phyloP scores from a whole-genome alignment of 1,139 yeast species.

The Eremothecium gossypii region DNA sequence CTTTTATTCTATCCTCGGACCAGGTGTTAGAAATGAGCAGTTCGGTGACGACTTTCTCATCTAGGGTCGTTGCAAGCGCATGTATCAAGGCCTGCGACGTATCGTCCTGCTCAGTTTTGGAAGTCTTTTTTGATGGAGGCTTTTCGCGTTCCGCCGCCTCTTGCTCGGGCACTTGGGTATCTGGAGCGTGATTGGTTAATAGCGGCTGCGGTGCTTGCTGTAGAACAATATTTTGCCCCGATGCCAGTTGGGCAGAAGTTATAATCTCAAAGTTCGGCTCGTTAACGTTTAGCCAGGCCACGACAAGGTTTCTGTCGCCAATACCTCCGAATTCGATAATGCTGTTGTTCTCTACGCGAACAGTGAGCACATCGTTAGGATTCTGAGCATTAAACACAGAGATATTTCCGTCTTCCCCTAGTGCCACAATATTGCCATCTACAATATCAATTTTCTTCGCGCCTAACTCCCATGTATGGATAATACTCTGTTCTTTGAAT shows the following conservation, averaged over 20 bases:
- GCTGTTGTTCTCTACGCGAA: conserved; percentile 19
- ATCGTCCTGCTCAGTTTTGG: conserved; percentile 20
- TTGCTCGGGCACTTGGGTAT: not conserved
- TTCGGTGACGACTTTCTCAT: conserved; percentile 11
- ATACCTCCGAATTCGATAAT: conserved; percentile 21
- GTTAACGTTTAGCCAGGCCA: conserved; percentile 30
- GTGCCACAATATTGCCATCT: conserved; percentile 16
- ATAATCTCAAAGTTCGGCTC: conserved; percentile 26
- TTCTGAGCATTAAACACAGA: conserved; percentile 13
- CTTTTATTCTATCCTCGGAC: conserved; percentile 21
- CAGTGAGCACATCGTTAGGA: conserved; percentile 12
- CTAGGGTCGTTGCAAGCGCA: conserved; percentile 12
- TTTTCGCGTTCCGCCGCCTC: conserved; percentile 9
- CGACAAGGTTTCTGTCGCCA: conserved; percentile 12
- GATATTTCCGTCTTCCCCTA: conserved; percentile 17
- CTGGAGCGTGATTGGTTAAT: not conserved
- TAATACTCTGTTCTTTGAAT: conserved; percentile 10
- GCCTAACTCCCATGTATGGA: conserved; percentile 19
- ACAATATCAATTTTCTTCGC: conserved; percentile 16
- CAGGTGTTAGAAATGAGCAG: conserved; percentile 15
- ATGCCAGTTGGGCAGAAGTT: conserved; percentile 13
- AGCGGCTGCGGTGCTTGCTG: conserved; percentile 1
- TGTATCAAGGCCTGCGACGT: conserved; percentile 12
- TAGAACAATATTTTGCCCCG: conserved; percentile 12
- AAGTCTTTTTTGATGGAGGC: conserved; percentile 11